Base-by-base conservation (phyloP, 208 protist species). In the Trypanosoma melophagium region DNA sequence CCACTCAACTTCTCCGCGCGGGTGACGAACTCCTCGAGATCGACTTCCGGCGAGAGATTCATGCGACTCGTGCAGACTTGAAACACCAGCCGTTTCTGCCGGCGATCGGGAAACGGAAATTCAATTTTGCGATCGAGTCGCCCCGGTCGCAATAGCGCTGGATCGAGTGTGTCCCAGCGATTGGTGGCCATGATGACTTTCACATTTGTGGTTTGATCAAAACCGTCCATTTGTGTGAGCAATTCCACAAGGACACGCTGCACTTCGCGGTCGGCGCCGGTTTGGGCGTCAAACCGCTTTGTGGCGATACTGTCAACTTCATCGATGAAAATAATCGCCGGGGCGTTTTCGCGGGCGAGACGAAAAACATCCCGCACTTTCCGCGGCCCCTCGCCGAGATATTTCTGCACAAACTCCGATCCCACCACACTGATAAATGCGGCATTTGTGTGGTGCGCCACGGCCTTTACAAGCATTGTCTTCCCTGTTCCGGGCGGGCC, bases 151-250 rank as follows among this genome's bases (percentile, higher is more conserved):
- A 99, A 87, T 9, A 99, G 90, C 7, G 99, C 99, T 13, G 98
- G 98, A 77, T 99, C 99, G 7, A 99, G 85, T 24, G 98, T 99
- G 85, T 99, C 99, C 65, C 97, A 97, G 51, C 99, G 87, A 75
- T 99, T 99, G 5, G 98, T 99, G n/a, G 98, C 98, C 98, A 99
- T 99, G 76, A 99, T 99, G 5, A 99, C 97, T 78, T 99, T 99
- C 40, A 99, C 98, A 70, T 99, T 99, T 8, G 94, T 97, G 7
- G 87, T 95, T 67, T 98, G 95, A 68, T 99, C 99, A 78, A 99
- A 99, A 63, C 99, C 99, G 79, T 99, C 99, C 98, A 99, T 99
- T 84, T 99, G 99, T 58, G 98, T 99, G 21, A 99, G 95, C 44
- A 99, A 86, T 87, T 99, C 99, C 57, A 99, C 89, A 12, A 99